A percentile compares a stretch with the other conserved stretches of the same genome.
Conservation (phyloP, 352 stramenopile species). For the Phytophthora kernoviae region DNA sequence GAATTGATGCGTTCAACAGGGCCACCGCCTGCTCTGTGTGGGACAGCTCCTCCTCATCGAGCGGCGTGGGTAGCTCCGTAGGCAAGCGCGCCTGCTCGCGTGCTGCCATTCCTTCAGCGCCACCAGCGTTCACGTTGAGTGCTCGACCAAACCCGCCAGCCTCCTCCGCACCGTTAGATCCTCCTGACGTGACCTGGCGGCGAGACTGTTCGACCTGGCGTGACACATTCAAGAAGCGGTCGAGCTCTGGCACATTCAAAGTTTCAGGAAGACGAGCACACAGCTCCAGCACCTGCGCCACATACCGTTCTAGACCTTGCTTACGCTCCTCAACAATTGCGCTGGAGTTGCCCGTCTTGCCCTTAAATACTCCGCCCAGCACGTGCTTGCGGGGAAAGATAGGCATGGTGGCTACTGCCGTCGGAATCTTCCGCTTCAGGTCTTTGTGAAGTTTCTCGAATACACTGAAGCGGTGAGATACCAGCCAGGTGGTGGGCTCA, state of each 20-base stretch:
- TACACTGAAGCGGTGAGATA: slow-evolving; percentile 41
- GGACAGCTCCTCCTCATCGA: slow-evolving; percentile 86
- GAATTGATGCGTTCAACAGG: slow-evolving; percentile 79
- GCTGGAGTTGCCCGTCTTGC: slow-evolving; percentile 86
- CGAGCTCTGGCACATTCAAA: slow-evolving; percentile 83
- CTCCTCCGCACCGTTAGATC: slow-evolving; percentile 23
- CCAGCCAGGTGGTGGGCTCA: slow-evolving; percentile 37
- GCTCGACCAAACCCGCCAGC: slow-evolving; percentile 38
- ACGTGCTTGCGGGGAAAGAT: slow-evolving; percentile 86
- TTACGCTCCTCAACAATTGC: slow-evolving; percentile 89
- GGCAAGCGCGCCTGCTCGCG: slow-evolving; percentile 79
- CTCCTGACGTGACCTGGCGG: slow-evolving; percentile 56
- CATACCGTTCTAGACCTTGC: slow-evolving; percentile 78
- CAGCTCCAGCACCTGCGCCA: slow-evolving; percentile 83
- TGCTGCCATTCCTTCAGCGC: slow-evolving; percentile 79
- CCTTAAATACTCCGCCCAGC: slow-evolving; percentile 82
- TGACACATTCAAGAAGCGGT: slow-evolving; percentile 88
- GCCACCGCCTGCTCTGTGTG: slow-evolving; percentile 85
- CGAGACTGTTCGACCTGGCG: slow-evolving; percentile 87
- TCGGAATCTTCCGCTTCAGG: slow-evolving; percentile 37
- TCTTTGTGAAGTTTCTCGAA: slow-evolving; percentile 46
- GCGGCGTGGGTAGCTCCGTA: slow-evolving; percentile 81
- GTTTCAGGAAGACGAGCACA: slow-evolving; percentile 81
- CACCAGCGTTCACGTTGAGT: slow-evolving; percentile 67
- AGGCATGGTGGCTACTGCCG: slow-evolving; percentile 42